phyloP scores from a whole-genome alignment of 2,329 filamentous ascomycete genomes.

The Microcyclospora pomicola region DNA sequence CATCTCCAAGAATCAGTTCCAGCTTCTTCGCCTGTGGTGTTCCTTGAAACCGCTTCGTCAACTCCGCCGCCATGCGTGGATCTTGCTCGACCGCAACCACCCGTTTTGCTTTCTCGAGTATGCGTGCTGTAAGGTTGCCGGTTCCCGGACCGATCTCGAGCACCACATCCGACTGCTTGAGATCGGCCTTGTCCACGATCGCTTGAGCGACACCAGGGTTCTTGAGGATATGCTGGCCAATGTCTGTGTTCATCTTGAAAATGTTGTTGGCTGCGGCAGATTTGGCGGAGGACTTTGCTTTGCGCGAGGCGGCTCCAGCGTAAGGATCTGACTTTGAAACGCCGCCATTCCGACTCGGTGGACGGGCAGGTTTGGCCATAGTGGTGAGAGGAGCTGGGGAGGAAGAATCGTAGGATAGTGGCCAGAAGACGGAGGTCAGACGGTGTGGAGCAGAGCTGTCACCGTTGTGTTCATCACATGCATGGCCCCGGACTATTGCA shows the following conservation, averaged over 20 bases:
- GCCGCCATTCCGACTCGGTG: slow-evolving; percentile 25
- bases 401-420: no score
- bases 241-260: slow-evolving; percentile 93
- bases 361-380: slow-evolving; percentile 32
- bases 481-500: no score
- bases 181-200: slow-evolving; percentile 71
- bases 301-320: slow-evolving; percentile 29
- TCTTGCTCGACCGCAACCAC: slow-evolving; percentile 83
- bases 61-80: slow-evolving; percentile 88
- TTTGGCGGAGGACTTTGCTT: slow-evolving; percentile 24
- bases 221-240: slow-evolving; percentile 85
- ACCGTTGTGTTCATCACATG: no score
- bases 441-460: no score
- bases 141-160: slow-evolving; percentile 87
- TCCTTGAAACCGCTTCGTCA: slow-evolving; percentile 85
- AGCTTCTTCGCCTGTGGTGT: slow-evolving; percentile 71
- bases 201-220: slow-evolving; percentile 73
- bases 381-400: slow-evolving; percentile 4
- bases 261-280: slow-evolving; percentile 56
- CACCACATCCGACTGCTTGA: slow-evolving; percentile 81
- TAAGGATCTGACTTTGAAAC: slow-evolving; percentile 30
- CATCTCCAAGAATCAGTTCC: slow-evolving; percentile 80
- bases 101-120: slow-evolving; percentile 75
- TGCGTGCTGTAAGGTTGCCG: slow-evolving; percentile 77
- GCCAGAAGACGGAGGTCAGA: no score